Base-by-base conservation (phyloP, 257 asterid species). In the Orobanche coerulescens region DNA sequence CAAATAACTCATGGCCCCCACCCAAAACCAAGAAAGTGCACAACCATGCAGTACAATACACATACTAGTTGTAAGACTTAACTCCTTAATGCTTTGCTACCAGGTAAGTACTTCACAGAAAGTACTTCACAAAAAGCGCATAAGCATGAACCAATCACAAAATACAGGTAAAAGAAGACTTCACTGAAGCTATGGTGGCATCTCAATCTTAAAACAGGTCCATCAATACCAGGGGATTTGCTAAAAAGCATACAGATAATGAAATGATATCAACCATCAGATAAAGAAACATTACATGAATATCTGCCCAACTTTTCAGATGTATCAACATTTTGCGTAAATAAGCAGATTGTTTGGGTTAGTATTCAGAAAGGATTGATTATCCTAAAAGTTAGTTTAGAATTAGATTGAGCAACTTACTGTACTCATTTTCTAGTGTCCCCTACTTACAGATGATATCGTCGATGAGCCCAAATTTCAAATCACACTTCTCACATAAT, bases 171-270 rank as follows among this genome's bases (percentile, higher is more conserved):
- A 19, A 30, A 16, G 25, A 51, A 23, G 40, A 33, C 24, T 22
- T 33, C 16, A 25, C 61, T 52, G 20, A 65, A 66, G 58, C 63
- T 8, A 54, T 39, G 18, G 24, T 44, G 11, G 34, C 43, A 44
- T 61, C 56, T 61, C 70, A 52, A 26, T 43, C 62, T 61, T 39
- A 28, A 28, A 24, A 55, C 16, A 40, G 34, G 24, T 52, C 36
- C 26, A 56, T 56, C n/a, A 46, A 37, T 34, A 36, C 20, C 1
- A 10, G 18, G 26, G 44, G 24, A 23, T 24, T 59, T 24, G 37
- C 53, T 40, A 42, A 22, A 53, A 52, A 14, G 36, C 58, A 62
- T 62, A 37, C n/a, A 34, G 52, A 19, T 6, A 2, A 49, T 10
- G 47, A 22, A n/a, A 30, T 8, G 11, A 0, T 14, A 50, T 37